These are phyloP conservation scores for Penicillium italicum DNA, from an alignment of 2,329 filamentous ascomycete genomes.

Conservation along the genomic window DNA sequence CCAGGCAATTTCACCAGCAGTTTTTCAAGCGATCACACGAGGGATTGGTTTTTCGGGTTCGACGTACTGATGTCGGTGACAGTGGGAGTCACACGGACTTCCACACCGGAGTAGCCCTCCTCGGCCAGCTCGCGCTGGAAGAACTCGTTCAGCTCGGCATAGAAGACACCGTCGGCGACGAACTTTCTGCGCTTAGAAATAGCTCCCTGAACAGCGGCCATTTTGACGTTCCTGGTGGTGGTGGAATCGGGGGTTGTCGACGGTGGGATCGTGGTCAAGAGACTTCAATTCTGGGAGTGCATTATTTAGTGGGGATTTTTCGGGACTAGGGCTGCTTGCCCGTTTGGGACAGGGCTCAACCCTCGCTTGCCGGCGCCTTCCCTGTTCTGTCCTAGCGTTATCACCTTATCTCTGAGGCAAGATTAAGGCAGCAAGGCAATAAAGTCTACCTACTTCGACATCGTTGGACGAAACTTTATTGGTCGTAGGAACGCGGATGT, in stretches of 20 bases:
- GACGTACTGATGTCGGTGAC: conserved; percentile 92
- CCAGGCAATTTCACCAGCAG: conserved; percentile 10
- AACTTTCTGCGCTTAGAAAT: conserved; percentile 63
- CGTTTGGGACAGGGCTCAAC: conserved; percentile 41
- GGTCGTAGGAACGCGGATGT: background rate
- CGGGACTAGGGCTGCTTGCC: conserved; percentile 32
- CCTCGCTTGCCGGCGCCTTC: conserved; percentile 35
- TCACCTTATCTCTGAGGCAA: conserved; percentile 7
- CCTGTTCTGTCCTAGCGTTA: conserved; percentile 18
- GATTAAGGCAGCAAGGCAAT: conserved; percentile 8
- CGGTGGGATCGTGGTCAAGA: conserved; percentile 34
- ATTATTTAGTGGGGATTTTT: conserved; percentile 42
- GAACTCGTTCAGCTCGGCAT: conserved; percentile 99
- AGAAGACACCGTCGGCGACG: conserved; percentile 99
- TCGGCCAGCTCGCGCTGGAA: conserved; percentile 99
- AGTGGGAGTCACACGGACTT: conserved; percentile 99
- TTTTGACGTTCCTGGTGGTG: conserved; percentile 41
- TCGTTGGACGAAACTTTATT: background rate
- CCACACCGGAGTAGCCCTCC: conserved; percentile 99
- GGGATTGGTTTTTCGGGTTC: conserved; percentile 17
- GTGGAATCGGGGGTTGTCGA: conserved; percentile 33
- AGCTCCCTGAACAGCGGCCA: conserved; percentile 51
- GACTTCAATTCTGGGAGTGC: conserved; percentile 34
- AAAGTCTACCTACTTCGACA: background rate
- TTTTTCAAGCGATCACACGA: conserved; percentile 16